These are phyloP conservation scores for Trichoderma brevicompactum DNA, from an alignment of 2,329 filamentous ascomycete species.

Conservation along the genomic window DNA sequence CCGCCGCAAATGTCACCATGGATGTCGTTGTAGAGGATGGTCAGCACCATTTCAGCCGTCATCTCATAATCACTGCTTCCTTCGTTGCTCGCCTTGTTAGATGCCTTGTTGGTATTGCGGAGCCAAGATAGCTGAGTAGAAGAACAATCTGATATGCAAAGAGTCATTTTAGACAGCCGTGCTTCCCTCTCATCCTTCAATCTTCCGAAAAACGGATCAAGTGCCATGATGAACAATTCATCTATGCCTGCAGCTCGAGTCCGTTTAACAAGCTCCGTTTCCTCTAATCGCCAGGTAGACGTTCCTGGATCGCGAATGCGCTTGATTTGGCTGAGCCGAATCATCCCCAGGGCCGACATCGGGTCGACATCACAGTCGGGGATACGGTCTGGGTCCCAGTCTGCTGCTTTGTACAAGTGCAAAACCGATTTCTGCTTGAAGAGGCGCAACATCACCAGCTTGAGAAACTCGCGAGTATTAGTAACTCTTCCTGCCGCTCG, in stretches of 20 bases:
- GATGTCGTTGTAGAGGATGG: background rate
- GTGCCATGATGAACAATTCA: background rate
- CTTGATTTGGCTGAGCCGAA: conserved; percentile 40
- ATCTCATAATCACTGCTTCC: background rate
- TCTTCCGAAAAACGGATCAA: background rate
- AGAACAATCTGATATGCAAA: background rate
- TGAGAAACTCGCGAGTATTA: background rate
- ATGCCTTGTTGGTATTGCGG: background rate
- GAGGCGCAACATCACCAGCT: conserved; percentile 33
- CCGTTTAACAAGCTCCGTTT: conserved; percentile 19
- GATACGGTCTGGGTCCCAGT: conserved; percentile 45
- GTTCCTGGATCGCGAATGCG: conserved; percentile 37
- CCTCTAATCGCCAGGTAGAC: background rate
- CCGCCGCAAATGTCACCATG: background rate
- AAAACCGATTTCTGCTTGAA: conserved; percentile 45
- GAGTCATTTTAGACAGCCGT: background rate
- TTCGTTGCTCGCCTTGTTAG: background rate
- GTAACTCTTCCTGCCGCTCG: background rate
- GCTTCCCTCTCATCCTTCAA: background rate
- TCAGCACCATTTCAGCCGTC: background rate
- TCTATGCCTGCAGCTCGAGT: background rate
- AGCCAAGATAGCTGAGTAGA: background rate
- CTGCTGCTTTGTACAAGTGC: conserved; percentile 37
- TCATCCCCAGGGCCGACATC: conserved; percentile 34
- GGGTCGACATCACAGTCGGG: conserved; percentile 41